phyloP scores from a whole-genome alignment of 2,329 filamentous ascomycete species.

The Fusarium guadeloupense region DNA sequence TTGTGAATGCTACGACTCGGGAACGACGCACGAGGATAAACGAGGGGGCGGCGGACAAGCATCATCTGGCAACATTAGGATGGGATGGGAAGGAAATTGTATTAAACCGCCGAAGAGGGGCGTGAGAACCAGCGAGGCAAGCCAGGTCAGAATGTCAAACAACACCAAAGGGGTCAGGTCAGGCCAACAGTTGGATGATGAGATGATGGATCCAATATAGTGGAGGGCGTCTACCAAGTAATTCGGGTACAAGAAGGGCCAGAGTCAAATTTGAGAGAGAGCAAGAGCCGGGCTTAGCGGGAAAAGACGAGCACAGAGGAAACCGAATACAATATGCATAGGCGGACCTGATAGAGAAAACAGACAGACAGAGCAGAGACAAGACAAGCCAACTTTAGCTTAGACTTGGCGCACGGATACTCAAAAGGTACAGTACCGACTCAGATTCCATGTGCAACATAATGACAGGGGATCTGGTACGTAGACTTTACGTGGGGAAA shows the following conservation, averaged over 20 bases:
- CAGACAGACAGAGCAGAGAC: slow-evolving; percentile 9
- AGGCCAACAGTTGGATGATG: too few relatives aligned
- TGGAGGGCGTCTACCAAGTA: slow-evolving; percentile 35
- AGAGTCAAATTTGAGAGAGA: slow-evolving; percentile 31
- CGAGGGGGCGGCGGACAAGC: slow-evolving; percentile 38
- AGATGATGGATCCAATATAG: too few relatives aligned
- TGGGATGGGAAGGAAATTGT: slow-evolving; percentile 40
- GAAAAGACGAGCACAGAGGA: slow-evolving; percentile 16
- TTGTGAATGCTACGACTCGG: slow-evolving; percentile 42
- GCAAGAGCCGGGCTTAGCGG: slow-evolving; percentile 34
- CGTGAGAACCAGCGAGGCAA: slow-evolving; percentile 22
- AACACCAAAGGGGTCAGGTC: slow-evolving; percentile 27
- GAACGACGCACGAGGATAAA: slow-evolving; percentile 38
- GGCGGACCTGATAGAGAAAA: slow-evolving; percentile 34
- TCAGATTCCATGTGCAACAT: slow-evolving; percentile 42
- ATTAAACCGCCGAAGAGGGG: slow-evolving; percentile 42
- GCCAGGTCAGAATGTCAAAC: slow-evolving; percentile 12
- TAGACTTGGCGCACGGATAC: slow-evolving; percentile 31
- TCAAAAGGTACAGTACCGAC: slow-evolving; percentile 29
- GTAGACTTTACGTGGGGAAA: slow-evolving; percentile 29
- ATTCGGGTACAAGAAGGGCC: slow-evolving; percentile 8
- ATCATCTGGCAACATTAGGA: slow-evolving; percentile 41
- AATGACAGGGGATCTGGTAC: slow-evolving; percentile 6
- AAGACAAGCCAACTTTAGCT: background rate
- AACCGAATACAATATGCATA: slow-evolving; percentile 29